phyloP scores from a whole-genome alignment of 441 rosid species.

The Mallotus japonicus region DNA sequence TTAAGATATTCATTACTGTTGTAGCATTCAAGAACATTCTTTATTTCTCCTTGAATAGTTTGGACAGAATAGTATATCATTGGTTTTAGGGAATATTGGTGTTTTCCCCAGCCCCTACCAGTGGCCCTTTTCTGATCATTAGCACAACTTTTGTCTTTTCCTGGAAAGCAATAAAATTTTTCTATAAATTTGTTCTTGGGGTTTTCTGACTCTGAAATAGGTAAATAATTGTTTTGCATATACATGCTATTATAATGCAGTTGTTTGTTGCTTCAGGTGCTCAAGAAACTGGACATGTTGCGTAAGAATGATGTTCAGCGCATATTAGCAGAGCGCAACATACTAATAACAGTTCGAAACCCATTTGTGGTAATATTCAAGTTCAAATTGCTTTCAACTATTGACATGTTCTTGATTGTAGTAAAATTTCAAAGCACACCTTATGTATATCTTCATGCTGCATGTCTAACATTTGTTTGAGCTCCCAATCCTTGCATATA shows the following conservation, averaged over 20 bases:
- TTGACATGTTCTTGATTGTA: slow-evolving; percentile 4
- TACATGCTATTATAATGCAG: slow-evolving; percentile 23
- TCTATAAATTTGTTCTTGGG: neutral
- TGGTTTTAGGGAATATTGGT: neutral
- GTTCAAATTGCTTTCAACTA: slow-evolving; percentile 17
- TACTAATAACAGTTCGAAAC: slow-evolving; percentile 77
- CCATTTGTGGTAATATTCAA: slow-evolving; percentile 73
- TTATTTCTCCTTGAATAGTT: neutral
- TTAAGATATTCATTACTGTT: neutral
- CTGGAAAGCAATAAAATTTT: neutral
- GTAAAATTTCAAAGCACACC: neutral
- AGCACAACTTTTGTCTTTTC: neutral
- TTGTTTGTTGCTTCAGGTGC: slow-evolving; percentile 50
- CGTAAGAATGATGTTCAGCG: slow-evolving; percentile 79
- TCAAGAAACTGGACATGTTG: slow-evolving; percentile 81
- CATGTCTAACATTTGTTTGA: slow-evolving; percentile 7
- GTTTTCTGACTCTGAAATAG: neutral
- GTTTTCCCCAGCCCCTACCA: neutral
- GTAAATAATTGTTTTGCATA: neutral
- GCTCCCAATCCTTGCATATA: slow-evolving; percentile 10
- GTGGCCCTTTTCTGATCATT: neutral
- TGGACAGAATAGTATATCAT: neutral
- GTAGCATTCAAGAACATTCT: neutral
- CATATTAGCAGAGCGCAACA: slow-evolving; percentile 80
- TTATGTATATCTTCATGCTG: slow-evolving; percentile 1